phyloP scores from a whole-genome alignment of 768 basidiomycete genomes.

The Russula sp. region DNA sequence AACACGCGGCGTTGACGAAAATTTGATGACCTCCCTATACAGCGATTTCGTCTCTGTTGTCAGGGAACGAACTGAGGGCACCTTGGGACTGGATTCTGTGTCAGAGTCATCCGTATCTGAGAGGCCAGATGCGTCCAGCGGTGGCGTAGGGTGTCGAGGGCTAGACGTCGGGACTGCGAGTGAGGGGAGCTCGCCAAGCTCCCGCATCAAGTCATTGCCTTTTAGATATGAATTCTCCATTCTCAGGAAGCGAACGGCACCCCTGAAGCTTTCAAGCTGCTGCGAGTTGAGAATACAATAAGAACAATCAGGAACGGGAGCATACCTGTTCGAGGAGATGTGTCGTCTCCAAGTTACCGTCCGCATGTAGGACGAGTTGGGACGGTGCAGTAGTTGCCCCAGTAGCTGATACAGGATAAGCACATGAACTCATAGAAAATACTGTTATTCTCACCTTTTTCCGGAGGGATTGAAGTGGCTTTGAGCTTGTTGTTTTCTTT shows the following conservation, averaged over 20 bases:
- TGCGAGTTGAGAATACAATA: slow-evolving; percentile 14
- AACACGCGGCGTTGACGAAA: slow-evolving; percentile 74
- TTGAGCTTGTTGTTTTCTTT: slow-evolving; percentile 85
- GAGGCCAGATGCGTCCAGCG: slow-evolving; percentile 52
- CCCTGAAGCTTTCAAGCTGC: slow-evolving; percentile 85
- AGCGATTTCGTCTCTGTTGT: slow-evolving; percentile 78
- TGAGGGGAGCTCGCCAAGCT: slow-evolving; percentile 66
- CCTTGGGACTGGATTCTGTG: slow-evolving; percentile 34
- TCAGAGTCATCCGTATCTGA: slow-evolving; percentile 64
- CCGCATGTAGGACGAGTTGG: slow-evolving; percentile 55
- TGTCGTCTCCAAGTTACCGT: slow-evolving; percentile 80
- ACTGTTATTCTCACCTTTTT: slow-evolving; percentile 46
- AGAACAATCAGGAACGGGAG: background rate
- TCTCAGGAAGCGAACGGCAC: slow-evolving; percentile 87
- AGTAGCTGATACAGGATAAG: slow-evolving; percentile 27
- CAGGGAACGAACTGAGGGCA: slow-evolving; percentile 55
- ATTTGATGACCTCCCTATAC: slow-evolving; percentile 82
- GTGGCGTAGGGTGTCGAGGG: slow-evolving; percentile 51
- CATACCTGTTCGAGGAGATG: slow-evolving; percentile 81
- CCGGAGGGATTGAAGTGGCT: slow-evolving; percentile 52
- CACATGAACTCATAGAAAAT: background rate
- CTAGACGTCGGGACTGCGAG: slow-evolving; percentile 48
- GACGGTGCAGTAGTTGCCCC: slow-evolving; percentile 46
- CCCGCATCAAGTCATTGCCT: slow-evolving; percentile 81
- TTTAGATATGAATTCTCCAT: slow-evolving; percentile 91